Evolutionary conservation across 441 rosid species (phyloP).

Genomic region (Omphalea diandra): DNA sequence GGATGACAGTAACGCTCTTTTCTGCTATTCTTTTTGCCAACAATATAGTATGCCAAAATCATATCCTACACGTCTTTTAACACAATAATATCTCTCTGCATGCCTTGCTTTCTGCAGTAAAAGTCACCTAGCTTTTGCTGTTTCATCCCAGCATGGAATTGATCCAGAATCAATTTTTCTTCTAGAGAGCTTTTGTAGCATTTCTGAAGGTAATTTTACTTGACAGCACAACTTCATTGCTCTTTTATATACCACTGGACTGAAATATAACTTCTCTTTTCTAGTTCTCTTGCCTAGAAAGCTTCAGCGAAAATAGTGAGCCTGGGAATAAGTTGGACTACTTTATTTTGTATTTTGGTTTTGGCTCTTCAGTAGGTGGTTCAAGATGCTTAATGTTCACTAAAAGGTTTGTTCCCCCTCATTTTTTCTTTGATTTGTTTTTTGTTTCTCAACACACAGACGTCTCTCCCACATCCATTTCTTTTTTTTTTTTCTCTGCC

Average conservation of each 20-base stretch:
- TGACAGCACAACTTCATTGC: background rate
- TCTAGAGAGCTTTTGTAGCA: constrained; percentile 42
- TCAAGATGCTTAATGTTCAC: background rate
- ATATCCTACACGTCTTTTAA: background rate
- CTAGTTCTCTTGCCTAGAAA: constrained; percentile 65
- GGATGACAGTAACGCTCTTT: background rate
- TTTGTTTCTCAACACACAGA: no score
- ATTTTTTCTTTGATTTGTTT: background rate
- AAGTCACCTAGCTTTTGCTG: constrained; percentile 34
- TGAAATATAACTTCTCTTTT: constrained; percentile 20
- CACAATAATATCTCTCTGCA: background rate
- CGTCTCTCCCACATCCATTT: background rate
- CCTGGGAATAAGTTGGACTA: constrained; percentile 7
- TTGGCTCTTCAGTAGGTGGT: background rate
- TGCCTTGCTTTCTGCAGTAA: constrained; percentile 47
- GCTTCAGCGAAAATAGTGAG: constrained; percentile 32
- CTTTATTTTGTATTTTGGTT: constrained; percentile 3
- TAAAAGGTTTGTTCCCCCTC: constrained; percentile 9
- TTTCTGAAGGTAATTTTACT: constrained; percentile 49
- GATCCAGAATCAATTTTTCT: constrained; percentile 54
- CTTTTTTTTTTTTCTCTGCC: no score
- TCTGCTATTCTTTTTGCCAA: background rate
- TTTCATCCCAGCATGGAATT: constrained; percentile 47
- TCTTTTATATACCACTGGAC: constrained; percentile 12
- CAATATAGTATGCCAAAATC: background rate